Percentiles rank a stretch among this genome's conserved stretches.
These are phyloP conservation scores for Stagonosporopsis vannaccii DNA, from an alignment of 2,329 filamentous ascomycete species.

Conservation along the genomic window DNA sequence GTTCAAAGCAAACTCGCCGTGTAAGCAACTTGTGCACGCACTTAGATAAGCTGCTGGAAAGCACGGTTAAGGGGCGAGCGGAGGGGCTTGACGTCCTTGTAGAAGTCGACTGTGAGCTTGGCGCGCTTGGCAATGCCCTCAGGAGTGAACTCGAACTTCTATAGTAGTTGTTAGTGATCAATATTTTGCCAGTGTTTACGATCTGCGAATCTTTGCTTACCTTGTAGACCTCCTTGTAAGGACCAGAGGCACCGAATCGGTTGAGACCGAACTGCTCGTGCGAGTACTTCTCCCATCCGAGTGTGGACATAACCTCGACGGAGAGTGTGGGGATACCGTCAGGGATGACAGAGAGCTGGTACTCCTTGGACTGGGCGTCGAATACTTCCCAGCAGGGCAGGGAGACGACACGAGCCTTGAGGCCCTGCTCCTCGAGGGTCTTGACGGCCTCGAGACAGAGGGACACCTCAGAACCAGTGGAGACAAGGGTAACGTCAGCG, in stretches of 20 bases:
- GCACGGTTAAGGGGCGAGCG: slow-evolving; percentile 96
- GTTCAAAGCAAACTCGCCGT: slow-evolving; percentile 14
- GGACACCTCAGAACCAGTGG: slow-evolving; percentile 94
- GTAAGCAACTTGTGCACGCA: slow-evolving; percentile 8
- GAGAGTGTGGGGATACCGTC: slow-evolving; percentile 93
- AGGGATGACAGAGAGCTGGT: slow-evolving; percentile 89
- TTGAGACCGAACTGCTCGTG: slow-evolving; percentile 99
- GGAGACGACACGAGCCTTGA: slow-evolving; percentile 91
- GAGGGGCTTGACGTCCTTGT: slow-evolving; percentile 87
- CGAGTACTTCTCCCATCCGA: slow-evolving; percentile 98
- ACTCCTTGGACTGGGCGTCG: slow-evolving; percentile 91
- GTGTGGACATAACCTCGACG: slow-evolving; percentile 95
- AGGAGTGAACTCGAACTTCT: slow-evolving; percentile 99
- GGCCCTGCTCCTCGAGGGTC: slow-evolving; percentile 83
- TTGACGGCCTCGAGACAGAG: slow-evolving; percentile 94
- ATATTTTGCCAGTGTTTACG: neutral
- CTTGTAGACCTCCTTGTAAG: slow-evolving; percentile 98
- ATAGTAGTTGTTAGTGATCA: slow-evolving; percentile 54
- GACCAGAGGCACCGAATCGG: slow-evolving; percentile 96
- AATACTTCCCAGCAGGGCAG: slow-evolving; percentile 98
- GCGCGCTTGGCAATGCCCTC: slow-evolving; percentile 97
- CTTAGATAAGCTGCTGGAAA: slow-evolving; percentile 95
- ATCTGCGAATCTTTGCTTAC: slow-evolving; percentile 49
- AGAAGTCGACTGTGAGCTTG: slow-evolving; percentile 91
- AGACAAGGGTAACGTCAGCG: slow-evolving; percentile 87